Evolutionary conservation across 108 stramenopile species (phyloP).

Genomic region (Thalassiosira profunda): DNA sequence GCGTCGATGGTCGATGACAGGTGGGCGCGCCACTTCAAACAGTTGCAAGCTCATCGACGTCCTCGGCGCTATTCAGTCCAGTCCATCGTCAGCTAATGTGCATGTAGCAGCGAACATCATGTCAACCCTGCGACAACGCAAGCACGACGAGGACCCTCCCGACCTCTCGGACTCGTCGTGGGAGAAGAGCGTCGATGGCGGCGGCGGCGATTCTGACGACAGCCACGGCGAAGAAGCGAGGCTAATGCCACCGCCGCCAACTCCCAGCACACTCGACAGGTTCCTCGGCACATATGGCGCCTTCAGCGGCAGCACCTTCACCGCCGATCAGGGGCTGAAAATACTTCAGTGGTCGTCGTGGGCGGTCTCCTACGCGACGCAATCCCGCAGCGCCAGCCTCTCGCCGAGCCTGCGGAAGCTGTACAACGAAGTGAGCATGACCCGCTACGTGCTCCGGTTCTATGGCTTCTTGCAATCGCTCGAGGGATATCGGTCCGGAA

Average conservation of each 20-base stretch:
- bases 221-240: background rate
- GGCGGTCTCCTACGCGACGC: slow-evolving; percentile 56
- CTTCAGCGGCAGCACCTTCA: slow-evolving; percentile 36
- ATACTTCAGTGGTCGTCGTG: slow-evolving; percentile 72
- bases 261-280: slow-evolving; percentile 16
- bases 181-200: background rate
- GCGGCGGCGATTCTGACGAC: background rate
- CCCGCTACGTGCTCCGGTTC: slow-evolving; percentile 71
- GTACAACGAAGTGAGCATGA: slow-evolving; percentile 55
- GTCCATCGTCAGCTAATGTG: no score
- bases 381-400: slow-evolving; percentile 19
- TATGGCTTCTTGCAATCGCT: slow-evolving; percentile 70
- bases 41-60: no score
- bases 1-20: no score
- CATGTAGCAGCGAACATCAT: no score
- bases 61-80: no score
- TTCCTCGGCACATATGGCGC: slow-evolving; percentile 26
- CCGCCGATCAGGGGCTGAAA: slow-evolving; percentile 70
- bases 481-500: slow-evolving; percentile 59
- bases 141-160: no score
- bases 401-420: slow-evolving; percentile 50
- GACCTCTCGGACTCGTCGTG: no score
- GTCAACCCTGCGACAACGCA: no score
- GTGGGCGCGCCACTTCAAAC: no score
- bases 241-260: background rate